Evolutionary conservation across 2,329 filamentous ascomycete genomes (phyloP).

Genomic region (Magnaporthiopsis incrustans): DNA sequence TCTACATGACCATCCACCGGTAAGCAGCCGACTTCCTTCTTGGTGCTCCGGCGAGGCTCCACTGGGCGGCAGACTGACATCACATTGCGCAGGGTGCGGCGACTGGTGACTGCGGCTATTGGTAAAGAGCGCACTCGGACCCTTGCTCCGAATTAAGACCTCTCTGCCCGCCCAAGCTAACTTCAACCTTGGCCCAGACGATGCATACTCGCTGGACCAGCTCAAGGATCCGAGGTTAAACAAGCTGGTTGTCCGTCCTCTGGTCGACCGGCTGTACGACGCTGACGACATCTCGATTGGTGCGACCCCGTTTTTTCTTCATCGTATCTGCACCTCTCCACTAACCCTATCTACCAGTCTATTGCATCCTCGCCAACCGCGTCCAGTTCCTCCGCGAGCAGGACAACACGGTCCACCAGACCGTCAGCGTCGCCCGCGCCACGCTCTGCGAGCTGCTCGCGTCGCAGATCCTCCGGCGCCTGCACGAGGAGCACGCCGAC

Average conservation of each 20-base stretch:
- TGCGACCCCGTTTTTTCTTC: conserved; percentile 17
- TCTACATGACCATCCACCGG: conserved; percentile 7
- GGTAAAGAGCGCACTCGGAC: no score
- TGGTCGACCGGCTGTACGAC: conserved; percentile 62
- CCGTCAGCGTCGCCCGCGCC: conserved; percentile 60
- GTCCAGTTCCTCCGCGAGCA: conserved; percentile 63
- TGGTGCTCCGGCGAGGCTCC: neutral
- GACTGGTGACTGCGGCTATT: conserved; percentile 5
- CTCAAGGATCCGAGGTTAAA: conserved; percentile 61
- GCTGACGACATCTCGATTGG: conserved; percentile 56
- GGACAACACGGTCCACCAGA: conserved; percentile 57
- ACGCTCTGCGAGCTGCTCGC: conserved; percentile 63
- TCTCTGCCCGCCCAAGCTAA: neutral
- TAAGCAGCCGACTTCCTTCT: neutral
- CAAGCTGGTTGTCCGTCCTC: conserved; percentile 53
- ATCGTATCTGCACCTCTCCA: neutral
- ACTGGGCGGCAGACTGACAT: neutral
- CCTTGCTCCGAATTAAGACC: no score
- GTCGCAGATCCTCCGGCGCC: conserved; percentile 56
- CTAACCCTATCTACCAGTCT: conserved; percentile 38
- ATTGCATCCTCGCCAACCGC: conserved; percentile 63
- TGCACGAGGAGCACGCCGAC: conserved; percentile 55
- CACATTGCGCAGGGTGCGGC: neutral
- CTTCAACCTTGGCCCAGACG: conserved; percentile 20
- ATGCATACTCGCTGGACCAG: conserved; percentile 47